Evolutionary conservation across 345 rosid species (phyloP).

Genomic region (Anastatica hierochuntica): DNA sequence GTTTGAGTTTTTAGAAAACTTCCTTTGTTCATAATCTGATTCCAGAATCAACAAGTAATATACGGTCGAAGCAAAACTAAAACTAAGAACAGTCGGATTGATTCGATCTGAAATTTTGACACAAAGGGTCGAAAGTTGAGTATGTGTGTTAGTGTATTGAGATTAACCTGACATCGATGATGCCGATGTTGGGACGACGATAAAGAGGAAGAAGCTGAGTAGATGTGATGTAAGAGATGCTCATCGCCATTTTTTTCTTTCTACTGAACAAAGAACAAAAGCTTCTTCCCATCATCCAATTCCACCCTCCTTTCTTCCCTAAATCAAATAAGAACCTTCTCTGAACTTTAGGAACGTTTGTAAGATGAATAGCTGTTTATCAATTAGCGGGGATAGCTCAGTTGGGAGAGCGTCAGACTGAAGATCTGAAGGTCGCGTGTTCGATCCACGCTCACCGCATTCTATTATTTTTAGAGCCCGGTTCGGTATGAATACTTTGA

Average conservation of each 20-base stretch:
- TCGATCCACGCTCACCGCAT: slow-evolving; percentile 96
- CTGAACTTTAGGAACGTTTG: too few species aligned
- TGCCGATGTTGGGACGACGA: slow-evolving; percentile 62
- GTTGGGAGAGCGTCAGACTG: slow-evolving; percentile 98
- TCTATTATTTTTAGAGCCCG: too few species aligned
- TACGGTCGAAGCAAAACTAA: not conserved
- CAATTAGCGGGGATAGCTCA: slow-evolving; percentile 59
- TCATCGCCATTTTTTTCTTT: slow-evolving; percentile 44
- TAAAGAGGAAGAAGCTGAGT: slow-evolving; percentile 66
- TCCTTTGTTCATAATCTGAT: not conserved
- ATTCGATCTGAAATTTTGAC: not conserved
- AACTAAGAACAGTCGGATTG: not conserved
- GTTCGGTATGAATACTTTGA: too few species aligned
- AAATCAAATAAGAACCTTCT: not conserved
- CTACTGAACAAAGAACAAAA: slow-evolving; percentile 5
- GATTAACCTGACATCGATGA: slow-evolving; percentile 77
- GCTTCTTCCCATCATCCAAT: slow-evolving; percentile 1
- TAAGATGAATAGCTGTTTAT: too few species aligned
- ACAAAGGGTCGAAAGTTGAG: too few species aligned
- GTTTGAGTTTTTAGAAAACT: not conserved
- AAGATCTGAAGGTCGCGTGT: slow-evolving; percentile 99
- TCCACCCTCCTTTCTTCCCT: not conserved
- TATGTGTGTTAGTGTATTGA: too few species aligned
- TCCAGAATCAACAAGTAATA: not conserved
- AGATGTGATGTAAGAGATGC: slow-evolving; percentile 68